phyloP scores from a whole-genome alignment of 768 basidiomycete genomes.

The Boletus rubroflammeus region DNA sequence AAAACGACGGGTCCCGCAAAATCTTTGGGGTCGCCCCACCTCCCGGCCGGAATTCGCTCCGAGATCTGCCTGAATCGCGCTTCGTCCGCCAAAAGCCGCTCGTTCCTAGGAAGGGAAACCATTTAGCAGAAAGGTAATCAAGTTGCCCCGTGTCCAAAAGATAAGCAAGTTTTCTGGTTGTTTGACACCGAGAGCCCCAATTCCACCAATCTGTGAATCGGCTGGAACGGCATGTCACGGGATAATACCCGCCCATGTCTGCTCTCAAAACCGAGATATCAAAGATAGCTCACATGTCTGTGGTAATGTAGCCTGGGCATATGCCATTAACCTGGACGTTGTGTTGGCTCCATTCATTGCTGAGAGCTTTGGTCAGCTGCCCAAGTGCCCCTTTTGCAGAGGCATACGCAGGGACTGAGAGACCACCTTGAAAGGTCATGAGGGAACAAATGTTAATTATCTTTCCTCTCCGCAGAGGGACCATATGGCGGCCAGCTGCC shows the following conservation, averaged over 20 bases:
- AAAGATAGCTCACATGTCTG: constrained; percentile 66
- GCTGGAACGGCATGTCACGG: constrained; percentile 6
- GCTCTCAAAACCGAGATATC: constrained; percentile 8
- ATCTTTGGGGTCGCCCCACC: constrained; percentile 65
- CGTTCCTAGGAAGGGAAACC: constrained; percentile 47
- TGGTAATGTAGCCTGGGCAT: constrained; percentile 83
- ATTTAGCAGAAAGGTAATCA: constrained; percentile 11
- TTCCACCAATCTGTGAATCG: constrained; percentile 1
- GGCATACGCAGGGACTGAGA: constrained; percentile 86
- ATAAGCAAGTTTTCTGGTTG: not conserved
- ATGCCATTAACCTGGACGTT: constrained; percentile 89
- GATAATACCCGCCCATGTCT: not conserved
- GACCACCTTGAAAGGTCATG: constrained; percentile 50
- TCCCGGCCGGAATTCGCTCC: constrained; percentile 63
- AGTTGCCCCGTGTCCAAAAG: not conserved
- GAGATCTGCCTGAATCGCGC: constrained; percentile 61
- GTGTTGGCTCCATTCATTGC: constrained; percentile 89
- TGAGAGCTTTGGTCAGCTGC: constrained; percentile 82
- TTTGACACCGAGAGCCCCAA: constrained; percentile 8
- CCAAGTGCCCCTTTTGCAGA: constrained; percentile 87
- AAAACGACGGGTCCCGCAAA: constrained; percentile 67
- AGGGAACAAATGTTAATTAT: constrained; percentile 67
- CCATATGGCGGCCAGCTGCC: constrained; percentile 89
- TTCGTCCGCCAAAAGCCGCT: constrained; percentile 58
- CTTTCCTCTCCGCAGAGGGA: constrained; percentile 64